Conservation (phyloP, 768 basidiomycete species). For the Trametes villosa region DNA sequence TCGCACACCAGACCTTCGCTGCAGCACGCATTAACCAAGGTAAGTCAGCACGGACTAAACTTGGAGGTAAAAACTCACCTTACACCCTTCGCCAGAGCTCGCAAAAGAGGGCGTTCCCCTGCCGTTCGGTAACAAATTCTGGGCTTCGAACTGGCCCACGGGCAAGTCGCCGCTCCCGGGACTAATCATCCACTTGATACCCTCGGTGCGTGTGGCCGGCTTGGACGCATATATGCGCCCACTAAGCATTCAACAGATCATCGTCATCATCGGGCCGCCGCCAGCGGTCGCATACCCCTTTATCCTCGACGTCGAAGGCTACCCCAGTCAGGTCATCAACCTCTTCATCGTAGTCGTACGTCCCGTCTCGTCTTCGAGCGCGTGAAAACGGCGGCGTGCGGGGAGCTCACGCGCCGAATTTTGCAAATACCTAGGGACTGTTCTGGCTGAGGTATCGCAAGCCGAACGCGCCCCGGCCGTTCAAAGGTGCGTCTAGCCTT, state of each 20-base stretch:
- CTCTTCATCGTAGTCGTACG: conserved; percentile 60
- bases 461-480: conserved; percentile 52
- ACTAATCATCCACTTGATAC: conserved; percentile 57
- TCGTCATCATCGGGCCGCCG: conserved; percentile 60
- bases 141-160: conserved; percentile 67
- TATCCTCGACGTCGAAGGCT: conserved; percentile 59
- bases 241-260: conserved; percentile 36
- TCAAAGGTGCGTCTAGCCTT: conserved; percentile 47
- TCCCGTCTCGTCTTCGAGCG: neutral
- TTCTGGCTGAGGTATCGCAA: conserved; percentile 60
- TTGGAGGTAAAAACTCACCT: neutral
- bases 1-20: conserved; percentile 56
- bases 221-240: neutral
- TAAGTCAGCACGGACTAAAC: neutral
- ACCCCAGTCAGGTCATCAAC: conserved; percentile 59
- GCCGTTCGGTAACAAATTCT: conserved; percentile 60
- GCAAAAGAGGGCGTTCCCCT: conserved; percentile 68
- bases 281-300: conserved; percentile 59
- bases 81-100: conserved; percentile 39
- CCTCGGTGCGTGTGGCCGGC: conserved; percentile 41
- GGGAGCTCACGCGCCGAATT: neutral
- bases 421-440: conserved; percentile 39
- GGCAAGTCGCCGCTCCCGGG: conserved; percentile 61
- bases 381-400: no score
- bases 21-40: conserved; percentile 58